Base-by-base conservation (phyloP, 169 alveolate genomes). In the Ichthyophthirius multifiliis region DNA sequence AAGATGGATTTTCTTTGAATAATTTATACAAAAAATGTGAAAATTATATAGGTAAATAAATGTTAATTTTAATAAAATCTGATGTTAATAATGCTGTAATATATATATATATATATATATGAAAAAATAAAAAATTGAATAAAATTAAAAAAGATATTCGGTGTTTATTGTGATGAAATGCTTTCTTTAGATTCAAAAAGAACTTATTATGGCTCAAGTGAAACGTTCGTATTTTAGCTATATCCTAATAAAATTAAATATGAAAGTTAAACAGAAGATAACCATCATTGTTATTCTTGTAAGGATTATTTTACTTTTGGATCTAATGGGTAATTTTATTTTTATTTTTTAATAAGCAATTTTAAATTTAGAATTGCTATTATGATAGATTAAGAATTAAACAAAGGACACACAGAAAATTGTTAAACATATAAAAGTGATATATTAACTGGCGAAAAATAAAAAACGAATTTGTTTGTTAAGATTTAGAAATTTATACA, bases 1-100 rank as follows among this genome's bases (percentile, higher is more conserved):
- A 44, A n/a, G 82, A 71, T 67, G 86, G 86, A 30, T 74, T 55
- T 41, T 81, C 86, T n/a, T 41, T 81, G 23, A 62, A 48, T 55
- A 39, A 67, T 34, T 43, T 81, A 15, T 81, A 81, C 41, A 20
- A 39, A 5, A 71, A 47, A 48, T 81, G 86, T 55, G 35, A 67
- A 73, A 34, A 43, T 27, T 55, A 65, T 0, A 23, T 5, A 4
- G 76, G 73, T 15, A 39, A 41, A 15, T 41, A 76, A 48, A 23
- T 73, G 34, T n/a, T 81, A 20, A 4, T 81, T 3, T 35, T 81
- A 7, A 41, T 81, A 5, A 30, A 73, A 81, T 32, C 82, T 4
- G 23, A 45, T n/a, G n/a, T n/a, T 31, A 39, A 81, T 15, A 47
- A 71, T 47, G 34, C 74, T 7, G 82, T 81, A 73, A 34, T 20